phyloP scores from a whole-genome alignment of 768 basidiomycete species.

The Leccinellum luteum region DNA sequence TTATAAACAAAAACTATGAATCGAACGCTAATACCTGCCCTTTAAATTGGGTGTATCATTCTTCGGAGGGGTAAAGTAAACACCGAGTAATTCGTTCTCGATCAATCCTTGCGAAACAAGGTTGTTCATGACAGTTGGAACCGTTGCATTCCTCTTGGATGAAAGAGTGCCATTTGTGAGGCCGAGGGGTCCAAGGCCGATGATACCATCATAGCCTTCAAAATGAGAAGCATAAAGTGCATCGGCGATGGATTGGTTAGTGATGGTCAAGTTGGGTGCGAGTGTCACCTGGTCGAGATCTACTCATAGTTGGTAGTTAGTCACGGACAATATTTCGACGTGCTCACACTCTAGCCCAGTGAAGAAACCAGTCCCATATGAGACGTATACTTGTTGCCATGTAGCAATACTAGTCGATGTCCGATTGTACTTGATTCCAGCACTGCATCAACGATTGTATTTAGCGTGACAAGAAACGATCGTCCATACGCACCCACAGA shows the following conservation, averaged over 20 bases:
- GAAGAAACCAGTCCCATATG: constrained; percentile 16
- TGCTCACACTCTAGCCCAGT: constrained; percentile 36
- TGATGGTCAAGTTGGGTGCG: constrained; percentile 22
- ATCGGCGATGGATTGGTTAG: constrained; percentile 30
- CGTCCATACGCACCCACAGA: constrained; percentile 16
- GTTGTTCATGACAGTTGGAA: constrained; percentile 25
- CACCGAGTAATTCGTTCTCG: constrained; percentile 11
- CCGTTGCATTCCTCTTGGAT: background rate
- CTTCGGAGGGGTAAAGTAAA: background rate
- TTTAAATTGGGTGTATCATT: background rate
- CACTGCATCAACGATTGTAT: constrained; percentile 7
- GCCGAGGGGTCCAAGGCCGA: constrained; percentile 23
- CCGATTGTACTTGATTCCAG: constrained; percentile 15
- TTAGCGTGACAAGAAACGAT: background rate
- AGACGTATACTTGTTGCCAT: constrained; percentile 16
- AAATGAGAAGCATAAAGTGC: constrained; percentile 17
- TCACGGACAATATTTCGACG: background rate
- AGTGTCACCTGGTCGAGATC: constrained; percentile 28
- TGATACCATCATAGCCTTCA: constrained; percentile 23
- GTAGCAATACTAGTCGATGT: constrained; percentile 27
- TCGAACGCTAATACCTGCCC: no score
- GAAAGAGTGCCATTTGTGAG: constrained; percentile 10
- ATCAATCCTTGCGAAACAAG: constrained; percentile 16
- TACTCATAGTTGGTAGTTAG: background rate
- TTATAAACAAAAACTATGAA: background rate